A percentile compares a stretch with the other conserved stretches of the same genome.
These are phyloP conservation scores for Adansonia rubrostipa DNA, from an alignment of 441 rosid genomes.

Conservation along the genomic window DNA sequence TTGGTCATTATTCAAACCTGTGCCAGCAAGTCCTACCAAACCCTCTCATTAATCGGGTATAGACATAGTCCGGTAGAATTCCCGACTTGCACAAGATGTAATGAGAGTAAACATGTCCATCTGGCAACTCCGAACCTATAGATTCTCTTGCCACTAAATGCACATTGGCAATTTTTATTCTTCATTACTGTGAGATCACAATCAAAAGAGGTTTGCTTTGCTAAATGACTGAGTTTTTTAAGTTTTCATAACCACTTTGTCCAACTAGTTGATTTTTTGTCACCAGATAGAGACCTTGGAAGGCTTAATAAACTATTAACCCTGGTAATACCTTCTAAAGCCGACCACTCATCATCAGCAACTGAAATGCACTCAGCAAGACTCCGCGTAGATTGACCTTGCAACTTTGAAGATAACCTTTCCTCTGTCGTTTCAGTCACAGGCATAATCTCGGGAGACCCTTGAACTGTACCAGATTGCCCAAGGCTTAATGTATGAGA, in stretches of 20 bases:
- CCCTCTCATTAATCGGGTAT: no score
- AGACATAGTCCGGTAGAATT: no score
- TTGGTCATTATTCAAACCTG: no score
- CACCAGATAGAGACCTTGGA: slow-evolving; percentile 57
- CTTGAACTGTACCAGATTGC: slow-evolving; percentile 24
- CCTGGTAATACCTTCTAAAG: slow-evolving; percentile 73
- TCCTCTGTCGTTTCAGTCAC: slow-evolving; percentile 50
- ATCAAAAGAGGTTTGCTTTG: not conserved
- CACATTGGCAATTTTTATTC: no score
- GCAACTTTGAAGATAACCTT: slow-evolving; percentile 35
- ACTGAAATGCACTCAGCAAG: slow-evolving; percentile 74
- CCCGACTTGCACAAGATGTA: no score
- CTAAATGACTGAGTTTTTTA: not conserved
- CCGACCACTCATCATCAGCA: slow-evolving; percentile 76
- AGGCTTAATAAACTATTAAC: slow-evolving; percentile 57
- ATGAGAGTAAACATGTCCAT: no score
- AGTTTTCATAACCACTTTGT: slow-evolving; percentile 68
- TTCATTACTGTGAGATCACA: not conserved
- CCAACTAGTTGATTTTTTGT: slow-evolving; percentile 73
- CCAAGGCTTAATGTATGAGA: slow-evolving; percentile 26
- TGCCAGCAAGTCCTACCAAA: no score
- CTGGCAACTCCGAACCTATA: no score
- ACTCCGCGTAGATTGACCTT: slow-evolving; percentile 62
- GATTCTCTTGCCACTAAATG: no score
- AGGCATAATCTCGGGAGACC: slow-evolving; percentile 51